A percentile compares a stretch with the other conserved stretches of the same genome.
Conservation (phyloP, 495 filamentous ascomycete genomes). For the Parathielavia hyrcaniae region DNA sequence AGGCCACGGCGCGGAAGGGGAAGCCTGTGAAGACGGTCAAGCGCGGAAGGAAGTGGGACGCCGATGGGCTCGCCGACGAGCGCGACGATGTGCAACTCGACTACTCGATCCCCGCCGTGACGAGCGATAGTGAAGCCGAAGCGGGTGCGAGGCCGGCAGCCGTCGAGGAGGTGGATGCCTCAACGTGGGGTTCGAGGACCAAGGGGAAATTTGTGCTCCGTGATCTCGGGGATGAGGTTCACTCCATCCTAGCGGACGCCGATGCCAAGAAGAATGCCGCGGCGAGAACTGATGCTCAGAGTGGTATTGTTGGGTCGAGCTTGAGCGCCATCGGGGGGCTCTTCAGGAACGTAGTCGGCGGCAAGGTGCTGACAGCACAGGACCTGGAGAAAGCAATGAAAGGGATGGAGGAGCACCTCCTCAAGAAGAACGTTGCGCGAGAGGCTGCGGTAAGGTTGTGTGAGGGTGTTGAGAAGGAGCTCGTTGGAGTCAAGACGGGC, state of each 20-base stretch:
- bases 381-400: conserved; percentile 88
- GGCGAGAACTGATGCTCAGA: conserved; percentile 35
- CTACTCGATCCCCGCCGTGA: conserved; percentile 60
- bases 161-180: conserved; percentile 67
- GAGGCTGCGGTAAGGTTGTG: conserved; percentile 90
- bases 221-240: conserved; percentile 88
- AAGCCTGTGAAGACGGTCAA: conserved; percentile 61
- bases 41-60: conserved; percentile 85
- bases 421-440: conserved; percentile 93
- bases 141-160: conserved; percentile 38
- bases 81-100: conserved; percentile 75
- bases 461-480: conserved; percentile 80
- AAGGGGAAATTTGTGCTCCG: conserved; percentile 92
- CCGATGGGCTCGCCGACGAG: conserved; percentile 80
- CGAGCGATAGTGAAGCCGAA: conserved; percentile 52
- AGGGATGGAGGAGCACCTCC: conserved; percentile 89
- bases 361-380: conserved; percentile 78
- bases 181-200: conserved; percentile 76
- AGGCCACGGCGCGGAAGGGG: conserved; percentile 52
- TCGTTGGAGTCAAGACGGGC: conserved; percentile 84
- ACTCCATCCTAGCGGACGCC: conserved; percentile 73
- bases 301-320: conserved; percentile 67
- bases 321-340: conserved; percentile 75
- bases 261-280: conserved; percentile 56
- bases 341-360: conserved; percentile 89